Conservation (phyloP, 2,329 filamentous ascomycete species). For the Apiospora sp. region DNA sequence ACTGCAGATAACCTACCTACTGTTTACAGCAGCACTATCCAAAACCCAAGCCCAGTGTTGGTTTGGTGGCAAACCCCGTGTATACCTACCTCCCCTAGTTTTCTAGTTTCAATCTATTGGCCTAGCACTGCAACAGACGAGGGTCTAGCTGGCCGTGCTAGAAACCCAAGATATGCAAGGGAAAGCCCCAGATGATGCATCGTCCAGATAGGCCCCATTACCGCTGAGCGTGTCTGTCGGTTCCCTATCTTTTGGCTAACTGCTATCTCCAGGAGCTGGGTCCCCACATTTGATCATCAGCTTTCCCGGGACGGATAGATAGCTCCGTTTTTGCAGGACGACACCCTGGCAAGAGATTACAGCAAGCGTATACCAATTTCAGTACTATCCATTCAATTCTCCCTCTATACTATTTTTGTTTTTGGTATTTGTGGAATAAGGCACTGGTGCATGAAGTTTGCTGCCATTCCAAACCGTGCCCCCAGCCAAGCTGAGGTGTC, state of each 20-base stretch:
- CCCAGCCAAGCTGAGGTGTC: conserved; percentile 15
- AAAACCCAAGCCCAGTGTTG: not conserved
- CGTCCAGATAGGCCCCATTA: not conserved
- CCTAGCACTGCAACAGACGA: not conserved
- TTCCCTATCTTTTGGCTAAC: not conserved
- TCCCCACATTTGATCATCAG: conserved; percentile 14
- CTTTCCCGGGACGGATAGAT: conserved; percentile 14
- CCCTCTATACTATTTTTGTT: not conserved
- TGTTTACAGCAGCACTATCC: not conserved
- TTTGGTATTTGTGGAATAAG: not conserved
- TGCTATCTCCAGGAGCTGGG: not conserved
- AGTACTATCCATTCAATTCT: too few species aligned
- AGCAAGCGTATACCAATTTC: too few species aligned
- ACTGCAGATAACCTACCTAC: not conserved
- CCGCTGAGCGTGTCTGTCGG: not conserved
- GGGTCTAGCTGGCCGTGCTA: not conserved
- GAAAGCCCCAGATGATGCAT: not conserved
- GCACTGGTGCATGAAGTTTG: conserved; percentile 5
- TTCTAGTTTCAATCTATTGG: conserved; percentile 11
- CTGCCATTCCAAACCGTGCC: not conserved
- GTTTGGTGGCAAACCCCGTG: conserved; percentile 5
- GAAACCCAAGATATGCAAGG: not conserved
- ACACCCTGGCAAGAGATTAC: not conserved
- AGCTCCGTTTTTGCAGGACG: not conserved
- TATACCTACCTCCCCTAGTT: not conserved